Conservation (phyloP, 176 grass and related monocot genomes). For the Triticum dicoccoides region DNA sequence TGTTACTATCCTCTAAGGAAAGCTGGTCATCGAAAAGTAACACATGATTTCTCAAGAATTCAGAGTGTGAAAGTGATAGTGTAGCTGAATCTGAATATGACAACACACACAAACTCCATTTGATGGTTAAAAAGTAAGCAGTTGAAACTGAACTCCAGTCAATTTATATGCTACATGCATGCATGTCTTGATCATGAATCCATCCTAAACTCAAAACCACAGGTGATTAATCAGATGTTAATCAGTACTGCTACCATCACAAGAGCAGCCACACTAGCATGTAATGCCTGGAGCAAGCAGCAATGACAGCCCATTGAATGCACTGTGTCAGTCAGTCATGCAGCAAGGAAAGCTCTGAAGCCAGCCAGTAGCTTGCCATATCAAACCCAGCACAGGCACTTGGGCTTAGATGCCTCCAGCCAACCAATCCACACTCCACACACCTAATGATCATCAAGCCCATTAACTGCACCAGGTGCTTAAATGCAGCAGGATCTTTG, state of each 20-base stretch:
- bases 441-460: slow-evolving; percentile 26
- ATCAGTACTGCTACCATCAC: neutral
- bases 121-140: slow-evolving; percentile 1
- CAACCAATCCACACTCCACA: slow-evolving; percentile 6
- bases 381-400: slow-evolving; percentile 18
- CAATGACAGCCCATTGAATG: neutral
- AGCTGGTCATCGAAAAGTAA: slow-evolving; percentile 29
- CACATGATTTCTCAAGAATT: slow-evolving; percentile 17
- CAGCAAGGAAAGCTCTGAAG: slow-evolving; percentile 19
- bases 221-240: slow-evolving; percentile 12
- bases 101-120: neutral
- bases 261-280: neutral
- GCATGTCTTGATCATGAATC: slow-evolving; percentile 24
- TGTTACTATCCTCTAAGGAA: slow-evolving; percentile 15
- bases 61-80: neutral
- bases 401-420: neutral
- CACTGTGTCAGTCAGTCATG: neutral
- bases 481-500: slow-evolving; percentile 32
- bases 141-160: slow-evolving; percentile 7
- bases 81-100: slow-evolving; percentile 18
- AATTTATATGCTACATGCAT: neutral
- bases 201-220: neutral
- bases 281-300: neutral
- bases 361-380: slow-evolving; percentile 32
- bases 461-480: slow-evolving; percentile 45